Percentiles rank a stretch among this genome's conserved stretches.
These are phyloP conservation scores for Phaeodactylum tricornutum DNA, from an alignment of 108 stramenopile genomes.

Conservation along the genomic window DNA sequence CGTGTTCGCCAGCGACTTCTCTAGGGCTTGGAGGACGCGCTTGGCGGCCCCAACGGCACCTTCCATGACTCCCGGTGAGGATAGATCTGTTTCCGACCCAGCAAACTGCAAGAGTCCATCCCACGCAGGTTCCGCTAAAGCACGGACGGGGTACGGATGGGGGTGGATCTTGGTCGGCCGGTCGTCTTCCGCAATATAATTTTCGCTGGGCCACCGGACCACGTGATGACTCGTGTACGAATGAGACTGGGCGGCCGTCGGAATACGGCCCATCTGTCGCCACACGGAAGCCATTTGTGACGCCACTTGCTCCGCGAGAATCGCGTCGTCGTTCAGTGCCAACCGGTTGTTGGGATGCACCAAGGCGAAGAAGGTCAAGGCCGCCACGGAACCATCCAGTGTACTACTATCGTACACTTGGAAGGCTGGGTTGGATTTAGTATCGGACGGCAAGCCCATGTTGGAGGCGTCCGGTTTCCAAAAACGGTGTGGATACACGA, in stretches of 20 bases:
- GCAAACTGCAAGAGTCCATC: conserved; percentile 35
- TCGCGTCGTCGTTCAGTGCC: conserved; percentile 15
- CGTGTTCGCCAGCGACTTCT: too few species aligned
- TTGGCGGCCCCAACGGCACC: conserved; percentile 42
- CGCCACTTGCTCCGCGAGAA: conserved; percentile 22
- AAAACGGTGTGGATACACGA: conserved; percentile 29
- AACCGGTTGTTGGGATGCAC: conserved; percentile 1
- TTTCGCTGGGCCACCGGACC: conserved; percentile 35
- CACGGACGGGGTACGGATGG: conserved; percentile 32
- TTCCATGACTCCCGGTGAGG: conserved; percentile 59
- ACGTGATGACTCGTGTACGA: conserved; percentile 15
- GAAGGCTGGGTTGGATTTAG: conserved; percentile 26
- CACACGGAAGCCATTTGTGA: conserved; percentile 21
- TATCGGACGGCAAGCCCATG: conserved; percentile 12
- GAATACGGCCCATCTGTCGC: conserved; percentile 1
- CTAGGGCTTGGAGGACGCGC: conserved; percentile 13
- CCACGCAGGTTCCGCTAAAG: conserved; percentile 36
- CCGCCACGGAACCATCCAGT: conserved; percentile 13
- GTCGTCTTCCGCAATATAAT: conserved; percentile 30
- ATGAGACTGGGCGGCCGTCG: conserved; percentile 4
- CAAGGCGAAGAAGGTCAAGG: conserved; percentile 38
- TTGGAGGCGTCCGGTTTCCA: conserved; percentile 25
- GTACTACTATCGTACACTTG: conserved; percentile 47
- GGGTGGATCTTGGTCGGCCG: conserved; percentile 24
- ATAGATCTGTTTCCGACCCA: conserved; percentile 40